phyloP scores from a whole-genome alignment of 495 filamentous ascomycete species.

The Trichodelitschia bisporula region DNA sequence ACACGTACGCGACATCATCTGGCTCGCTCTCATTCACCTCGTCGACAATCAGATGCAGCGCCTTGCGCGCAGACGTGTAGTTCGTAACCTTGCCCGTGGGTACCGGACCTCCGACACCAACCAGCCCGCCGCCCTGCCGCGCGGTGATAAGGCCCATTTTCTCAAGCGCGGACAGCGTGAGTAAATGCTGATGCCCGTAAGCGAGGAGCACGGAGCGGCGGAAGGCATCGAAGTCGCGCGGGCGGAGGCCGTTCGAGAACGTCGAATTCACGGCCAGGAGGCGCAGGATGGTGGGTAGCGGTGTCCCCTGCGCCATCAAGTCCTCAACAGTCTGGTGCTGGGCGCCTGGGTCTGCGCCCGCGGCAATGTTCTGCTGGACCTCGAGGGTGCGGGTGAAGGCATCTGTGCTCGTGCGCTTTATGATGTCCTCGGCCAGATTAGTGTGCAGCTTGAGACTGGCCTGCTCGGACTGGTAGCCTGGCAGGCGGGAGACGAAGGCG shows the following conservation, averaged over 20 bases:
- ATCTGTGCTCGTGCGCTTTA: conserved; percentile 70
- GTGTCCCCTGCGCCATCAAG: conserved; percentile 63
- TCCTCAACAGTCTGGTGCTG: conserved; percentile 85
- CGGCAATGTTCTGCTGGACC: conserved; percentile 89
- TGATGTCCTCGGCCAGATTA: conserved; percentile 77
- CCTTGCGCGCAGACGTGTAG: conserved; percentile 66
- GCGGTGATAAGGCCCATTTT: conserved; percentile 60
- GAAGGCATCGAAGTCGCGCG: conserved; percentile 69
- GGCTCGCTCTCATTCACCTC: conserved; percentile 96
- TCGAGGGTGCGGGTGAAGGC: conserved; percentile 71
- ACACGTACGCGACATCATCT: conserved; percentile 88
- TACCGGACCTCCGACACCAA: conserved; percentile 15
- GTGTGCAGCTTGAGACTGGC: conserved; percentile 81
- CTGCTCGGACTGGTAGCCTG: conserved; percentile 80
- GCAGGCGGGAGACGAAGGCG: conserved; percentile 78
- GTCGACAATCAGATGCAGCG: conserved; percentile 72
- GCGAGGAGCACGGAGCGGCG: conserved; percentile 71
- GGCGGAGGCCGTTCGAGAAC: conserved; percentile 67
- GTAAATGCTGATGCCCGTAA: conserved; percentile 81
- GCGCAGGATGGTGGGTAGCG: conserved; percentile 55
- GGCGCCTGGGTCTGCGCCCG: conserved; percentile 63
- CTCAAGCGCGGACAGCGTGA: conserved; percentile 75
- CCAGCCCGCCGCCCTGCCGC: conserved; percentile 29
- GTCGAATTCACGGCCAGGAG: conserved; percentile 78
- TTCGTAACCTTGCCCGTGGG: conserved; percentile 41